Conservation (phyloP, 495 filamentous ascomycete genomes). For the Aspergillus indologenus region DNA sequence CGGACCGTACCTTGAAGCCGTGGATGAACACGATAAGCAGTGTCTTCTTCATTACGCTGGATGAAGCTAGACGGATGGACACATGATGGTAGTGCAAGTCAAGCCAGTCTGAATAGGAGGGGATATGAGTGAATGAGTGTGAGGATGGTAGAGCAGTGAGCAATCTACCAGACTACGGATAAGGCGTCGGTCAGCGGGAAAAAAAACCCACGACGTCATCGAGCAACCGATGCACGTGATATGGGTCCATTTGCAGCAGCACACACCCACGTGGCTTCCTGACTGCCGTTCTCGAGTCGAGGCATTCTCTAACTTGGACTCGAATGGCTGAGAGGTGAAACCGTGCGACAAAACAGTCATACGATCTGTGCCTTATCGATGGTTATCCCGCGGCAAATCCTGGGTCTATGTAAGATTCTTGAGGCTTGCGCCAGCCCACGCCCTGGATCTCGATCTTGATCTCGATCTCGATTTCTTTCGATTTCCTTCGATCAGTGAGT, state of each 20-base stretch:
- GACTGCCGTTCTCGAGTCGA: background rate
- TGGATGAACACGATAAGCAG: conserved; percentile 91
- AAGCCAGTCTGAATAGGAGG: too few relatives aligned
- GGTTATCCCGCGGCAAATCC: background rate
- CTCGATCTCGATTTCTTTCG: background rate
- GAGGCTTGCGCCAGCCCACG: conserved; percentile 19
- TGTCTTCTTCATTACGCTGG: conserved; percentile 72
- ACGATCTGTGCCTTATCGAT: background rate
- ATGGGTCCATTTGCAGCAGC: background rate
- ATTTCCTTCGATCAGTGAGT: too few relatives aligned
- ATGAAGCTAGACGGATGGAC: background rate
- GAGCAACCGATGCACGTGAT: background rate
- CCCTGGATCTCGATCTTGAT: conserved; percentile 7
- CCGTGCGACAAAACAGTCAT: background rate
- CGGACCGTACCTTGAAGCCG: conserved; percentile 79
- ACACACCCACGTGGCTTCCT: background rate
- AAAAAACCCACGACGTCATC: conserved; percentile 6
- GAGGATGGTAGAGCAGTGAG: background rate
- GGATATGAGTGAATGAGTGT: background rate
- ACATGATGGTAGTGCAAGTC: conserved; percentile 1
- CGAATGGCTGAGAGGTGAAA: too few relatives aligned
- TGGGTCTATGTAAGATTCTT: conserved; percentile 18
- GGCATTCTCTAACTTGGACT: too few relatives aligned
- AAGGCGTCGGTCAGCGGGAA: background rate
- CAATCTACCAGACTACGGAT: background rate